These are phyloP conservation scores for Microsporum ferrugineum DNA, from an alignment of 2,329 filamentous ascomycete genomes.

Conservation along the genomic window DNA sequence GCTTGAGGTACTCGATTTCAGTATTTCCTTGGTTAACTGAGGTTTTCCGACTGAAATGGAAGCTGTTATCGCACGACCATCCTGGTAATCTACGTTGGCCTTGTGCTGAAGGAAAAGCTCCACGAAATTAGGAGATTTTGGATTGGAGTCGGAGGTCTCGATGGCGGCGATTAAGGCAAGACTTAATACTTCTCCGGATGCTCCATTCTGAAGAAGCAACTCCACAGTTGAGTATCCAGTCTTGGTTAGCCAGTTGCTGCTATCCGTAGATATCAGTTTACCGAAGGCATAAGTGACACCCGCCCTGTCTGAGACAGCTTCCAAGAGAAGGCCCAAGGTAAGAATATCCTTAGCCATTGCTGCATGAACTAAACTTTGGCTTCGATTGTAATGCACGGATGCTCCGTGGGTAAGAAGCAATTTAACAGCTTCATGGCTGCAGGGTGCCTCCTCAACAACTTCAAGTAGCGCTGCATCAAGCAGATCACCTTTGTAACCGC, in stretches of 20 bases:
- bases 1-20: conserved; percentile 15
- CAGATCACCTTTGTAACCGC: conserved; percentile 10
- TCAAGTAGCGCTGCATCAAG: conserved; percentile 14
- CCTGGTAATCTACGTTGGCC: conserved; percentile 41
- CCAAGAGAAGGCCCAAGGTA: conserved; percentile 12
- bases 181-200: conserved; percentile 30
- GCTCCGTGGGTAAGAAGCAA: conserved; percentile 45
- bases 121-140: conserved; percentile 34
- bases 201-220: conserved; percentile 34
- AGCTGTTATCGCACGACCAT: conserved; percentile 40
- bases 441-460: conserved; percentile 13
- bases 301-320: conserved; percentile 5
- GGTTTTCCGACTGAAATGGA: conserved; percentile 46
- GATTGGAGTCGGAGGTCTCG: conserved; percentile 31
- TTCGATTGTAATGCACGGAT: conserved; percentile 44
- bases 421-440: conserved; percentile 29
- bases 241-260: conserved; percentile 38
- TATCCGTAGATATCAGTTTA: conserved; percentile 8
- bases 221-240: conserved; percentile 39
- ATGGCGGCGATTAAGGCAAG: conserved; percentile 39
- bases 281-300: conserved; percentile 13
- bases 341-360: conserved; percentile 12
- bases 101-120: conserved; percentile 28
- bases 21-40: conserved; percentile 19
- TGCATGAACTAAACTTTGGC: conserved; percentile 38